Evolutionary conservation across 2,329 filamentous ascomycete genomes (phyloP), one percentile per base, ranked within the genome.

Genomic region (Geosmithia morbida): DNA sequence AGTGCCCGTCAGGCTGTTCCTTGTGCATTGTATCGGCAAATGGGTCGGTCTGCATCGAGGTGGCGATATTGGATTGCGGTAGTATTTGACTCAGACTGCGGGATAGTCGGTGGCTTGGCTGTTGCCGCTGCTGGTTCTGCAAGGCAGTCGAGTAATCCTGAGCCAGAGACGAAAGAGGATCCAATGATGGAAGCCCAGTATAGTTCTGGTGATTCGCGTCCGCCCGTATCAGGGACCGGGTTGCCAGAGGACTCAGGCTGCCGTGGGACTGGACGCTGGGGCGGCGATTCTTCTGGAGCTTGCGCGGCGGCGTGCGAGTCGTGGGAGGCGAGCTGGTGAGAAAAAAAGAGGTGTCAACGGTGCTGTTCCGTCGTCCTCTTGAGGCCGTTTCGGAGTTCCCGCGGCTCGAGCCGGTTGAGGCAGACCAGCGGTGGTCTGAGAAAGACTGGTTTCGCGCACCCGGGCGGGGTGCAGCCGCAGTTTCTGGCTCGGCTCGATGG

Each of bases 381-480:
- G 45, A 41, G 37, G 19, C 26, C 18, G 46, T 17, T 16, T 13
- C 33, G 13, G 46, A 42, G 44, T 43, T 42, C 7, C 44, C 60
- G 52, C 63, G 67, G 50, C 68, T 75, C 41, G 72, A 75, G 8
- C 62, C 57, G 46, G 72, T 74, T 14, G 74, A 77, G 18, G 65
- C 61, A 41, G 72, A 75, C 71, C 71, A 74, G 55, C 71, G 68
- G 55, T 71, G 33, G 33, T 37, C 13, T 11, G 33, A 37, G 14
- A 11, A 37, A 7, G 33, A 13, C 50, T 37, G 33, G 33, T 6
- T 37, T 37, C 11, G 33, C 33, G 33, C 33, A 37, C 33, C 33
- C 33, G 33, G 33, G 33, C 33, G 33, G 33, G 33, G 33, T 37
- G 33, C 33, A 37, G 33, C 11, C 33, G 33, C 33, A 16, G 33